These are phyloP conservation scores for Tephrocybe rancida DNA, from an alignment of 768 basidiomycete genomes.

Conservation along the genomic window DNA sequence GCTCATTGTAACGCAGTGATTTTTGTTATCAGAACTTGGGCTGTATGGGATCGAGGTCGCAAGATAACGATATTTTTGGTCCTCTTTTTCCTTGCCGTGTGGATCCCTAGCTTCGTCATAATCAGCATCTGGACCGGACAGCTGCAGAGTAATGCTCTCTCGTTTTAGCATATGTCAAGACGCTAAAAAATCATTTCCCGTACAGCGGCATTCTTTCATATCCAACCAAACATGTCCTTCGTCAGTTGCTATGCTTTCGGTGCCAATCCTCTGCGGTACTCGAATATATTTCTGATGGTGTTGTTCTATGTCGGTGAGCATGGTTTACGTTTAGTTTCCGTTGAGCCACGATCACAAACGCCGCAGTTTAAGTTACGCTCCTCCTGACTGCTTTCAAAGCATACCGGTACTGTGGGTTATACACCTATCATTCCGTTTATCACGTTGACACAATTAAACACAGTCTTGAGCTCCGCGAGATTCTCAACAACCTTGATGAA, in stretches of 20 bases:
- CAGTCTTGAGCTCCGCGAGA: not conserved
- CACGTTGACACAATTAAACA: not conserved
- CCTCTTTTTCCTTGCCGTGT: not conserved
- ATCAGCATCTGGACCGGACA: not conserved
- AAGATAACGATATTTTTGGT: not conserved
- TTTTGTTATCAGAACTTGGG: slow-evolving; percentile 3
- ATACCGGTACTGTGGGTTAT: not conserved
- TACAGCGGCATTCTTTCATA: not conserved
- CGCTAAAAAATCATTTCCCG: not conserved
- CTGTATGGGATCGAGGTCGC: slow-evolving; percentile 1
- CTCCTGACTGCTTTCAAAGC: not conserved
- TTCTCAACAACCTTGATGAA: not conserved
- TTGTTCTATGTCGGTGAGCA: not conserved
- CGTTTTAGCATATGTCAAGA: not conserved
- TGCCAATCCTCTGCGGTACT: slow-evolving; percentile 1
- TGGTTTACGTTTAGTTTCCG: not conserved
- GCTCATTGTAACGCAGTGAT: not conserved
- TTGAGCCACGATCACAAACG: not conserved
- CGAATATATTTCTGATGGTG: not conserved
- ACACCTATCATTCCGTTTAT: not conserved
- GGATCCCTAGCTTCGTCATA: not conserved
- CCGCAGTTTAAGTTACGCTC: not conserved
- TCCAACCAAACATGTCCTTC: slow-evolving; percentile 1
- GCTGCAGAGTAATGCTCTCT: not conserved
- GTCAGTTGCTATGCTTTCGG: not conserved